phyloP scores from a whole-genome alignment of 2,329 filamentous ascomycete species.

The Pseudocercospora vitis region DNA sequence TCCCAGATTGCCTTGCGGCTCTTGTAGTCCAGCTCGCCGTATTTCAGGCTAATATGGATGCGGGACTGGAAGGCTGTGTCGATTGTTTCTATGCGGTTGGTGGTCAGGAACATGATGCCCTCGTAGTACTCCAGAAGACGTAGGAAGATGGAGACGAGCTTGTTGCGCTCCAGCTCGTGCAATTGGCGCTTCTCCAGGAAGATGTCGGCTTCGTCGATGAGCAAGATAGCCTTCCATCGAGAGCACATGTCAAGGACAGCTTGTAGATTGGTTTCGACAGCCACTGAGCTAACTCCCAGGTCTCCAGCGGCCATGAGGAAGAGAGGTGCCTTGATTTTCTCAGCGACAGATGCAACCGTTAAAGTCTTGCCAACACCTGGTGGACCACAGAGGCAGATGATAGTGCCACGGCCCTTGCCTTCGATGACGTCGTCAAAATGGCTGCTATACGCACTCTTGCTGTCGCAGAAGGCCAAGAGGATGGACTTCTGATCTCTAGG shows the following conservation, averaged over 20 bases:
- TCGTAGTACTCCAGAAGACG: constrained; percentile 41
- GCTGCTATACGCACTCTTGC: constrained; percentile 42
- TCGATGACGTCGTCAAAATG: constrained; percentile 53
- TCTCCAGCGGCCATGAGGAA: constrained; percentile 54
- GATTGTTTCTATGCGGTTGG: constrained; percentile 47
- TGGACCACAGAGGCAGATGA: constrained; percentile 49
- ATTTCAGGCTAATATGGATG: constrained; percentile 47
- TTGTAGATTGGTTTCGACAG: constrained; percentile 48
- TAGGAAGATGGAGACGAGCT: constrained; percentile 47
- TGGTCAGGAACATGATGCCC: constrained; percentile 49
- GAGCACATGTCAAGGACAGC: constrained; percentile 49
- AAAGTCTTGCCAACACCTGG: constrained; percentile 58
- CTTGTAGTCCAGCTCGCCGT: constrained; percentile 42
- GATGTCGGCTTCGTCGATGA: constrained; percentile 54
- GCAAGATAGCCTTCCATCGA: constrained; percentile 54
- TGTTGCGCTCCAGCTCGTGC: constrained; percentile 48
- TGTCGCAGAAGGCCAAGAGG: constrained; percentile 49
- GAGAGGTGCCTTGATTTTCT: constrained; percentile 52
- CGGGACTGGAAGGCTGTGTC: constrained; percentile 50
- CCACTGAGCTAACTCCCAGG: constrained; percentile 46
- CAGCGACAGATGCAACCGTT: constrained; percentile 53
- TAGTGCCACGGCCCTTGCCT: constrained; percentile 55
- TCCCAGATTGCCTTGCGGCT: constrained; percentile 46
- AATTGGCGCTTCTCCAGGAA: constrained; percentile 44
- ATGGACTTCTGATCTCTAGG: constrained; percentile 49